phyloP scores from a whole-genome alignment of 148 eudicot genomes.

The Rhododendron kiyosumense region DNA sequence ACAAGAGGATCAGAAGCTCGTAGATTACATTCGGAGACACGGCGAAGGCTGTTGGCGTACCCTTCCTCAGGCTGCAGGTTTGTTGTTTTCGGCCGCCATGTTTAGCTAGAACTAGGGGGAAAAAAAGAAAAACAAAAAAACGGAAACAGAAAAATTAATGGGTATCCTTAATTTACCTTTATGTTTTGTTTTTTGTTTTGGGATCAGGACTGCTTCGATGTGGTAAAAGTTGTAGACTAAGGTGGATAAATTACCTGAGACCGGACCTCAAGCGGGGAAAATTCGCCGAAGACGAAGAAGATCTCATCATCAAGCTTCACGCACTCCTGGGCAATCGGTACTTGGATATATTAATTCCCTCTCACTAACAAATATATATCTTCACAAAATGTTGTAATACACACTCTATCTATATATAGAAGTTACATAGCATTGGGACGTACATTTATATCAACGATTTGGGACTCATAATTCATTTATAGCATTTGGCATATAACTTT shows the following conservation, averaged over 20 bases:
- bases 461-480: too few species aligned
- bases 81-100: background rate
- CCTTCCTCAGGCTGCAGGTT: constrained; percentile 39
- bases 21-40: constrained; percentile 24
- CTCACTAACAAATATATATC: too few species aligned
- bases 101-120: too few species aligned
- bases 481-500: too few species aligned
- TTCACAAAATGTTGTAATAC: background rate
- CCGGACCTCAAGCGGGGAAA: constrained; percentile 30
- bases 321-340: constrained; percentile 35
- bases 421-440: too few species aligned
- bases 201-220: constrained; percentile 26
- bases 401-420: background rate
- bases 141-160: background rate
- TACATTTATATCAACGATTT: too few species aligned
- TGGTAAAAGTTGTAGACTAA: constrained; percentile 31
- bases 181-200: background rate
- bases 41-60: constrained; percentile 39
- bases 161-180: background rate
- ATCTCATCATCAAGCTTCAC: constrained; percentile 36
- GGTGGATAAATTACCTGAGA: constrained; percentile 26
- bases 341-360: background rate
- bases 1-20: constrained; percentile 37
- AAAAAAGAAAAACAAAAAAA: background rate
- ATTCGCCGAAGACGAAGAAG: constrained; percentile 36